These are phyloP conservation scores for Mollisiaceae sp. DNA, from an alignment of 2,329 filamentous ascomycete genomes.

Conservation along the genomic window DNA sequence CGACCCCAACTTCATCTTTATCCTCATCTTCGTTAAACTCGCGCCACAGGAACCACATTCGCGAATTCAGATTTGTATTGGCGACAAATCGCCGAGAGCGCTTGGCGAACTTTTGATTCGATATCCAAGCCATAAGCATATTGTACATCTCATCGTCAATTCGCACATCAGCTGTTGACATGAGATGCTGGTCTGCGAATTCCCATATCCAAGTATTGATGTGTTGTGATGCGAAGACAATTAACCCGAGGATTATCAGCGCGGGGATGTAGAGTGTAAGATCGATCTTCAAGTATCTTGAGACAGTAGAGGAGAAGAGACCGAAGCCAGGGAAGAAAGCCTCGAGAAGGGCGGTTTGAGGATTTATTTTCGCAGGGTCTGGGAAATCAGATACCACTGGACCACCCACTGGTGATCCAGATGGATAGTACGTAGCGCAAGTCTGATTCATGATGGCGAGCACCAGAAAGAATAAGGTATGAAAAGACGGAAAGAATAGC, in stretches of 20 bases:
- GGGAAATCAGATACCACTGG: conserved; percentile 20
- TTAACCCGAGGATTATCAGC: conserved; percentile 54
- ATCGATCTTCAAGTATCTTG: conserved; percentile 64
- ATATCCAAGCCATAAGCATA: conserved; percentile 73
- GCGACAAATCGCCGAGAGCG: conserved; percentile 66
- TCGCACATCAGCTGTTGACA: conserved; percentile 69
- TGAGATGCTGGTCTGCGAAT: conserved; percentile 58
- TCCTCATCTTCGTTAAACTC: conserved; percentile 51
- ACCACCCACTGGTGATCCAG: background rate
- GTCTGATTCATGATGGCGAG: conserved; percentile 25
- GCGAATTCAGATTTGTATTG: conserved; percentile 63
- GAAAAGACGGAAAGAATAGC: background rate
- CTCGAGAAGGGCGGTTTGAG: conserved; percentile 53
- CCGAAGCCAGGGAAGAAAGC: conserved; percentile 70
- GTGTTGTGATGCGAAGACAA: conserved; percentile 60
- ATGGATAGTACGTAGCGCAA: conserved; percentile 11
- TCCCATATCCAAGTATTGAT: conserved; percentile 53
- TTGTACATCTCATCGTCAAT: conserved; percentile 76
- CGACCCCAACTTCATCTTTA: conserved; percentile 44
- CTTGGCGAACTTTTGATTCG: conserved; percentile 64
- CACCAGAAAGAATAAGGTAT: background rate
- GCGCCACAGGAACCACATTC: conserved; percentile 54
- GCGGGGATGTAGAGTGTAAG: conserved; percentile 66
- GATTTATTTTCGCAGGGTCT: conserved; percentile 36
- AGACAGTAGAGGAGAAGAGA: conserved; percentile 56